phyloP scores from a whole-genome alignment of 1,284 basidiomycete species.

The Anthracocystis panici-leucophaei region DNA sequence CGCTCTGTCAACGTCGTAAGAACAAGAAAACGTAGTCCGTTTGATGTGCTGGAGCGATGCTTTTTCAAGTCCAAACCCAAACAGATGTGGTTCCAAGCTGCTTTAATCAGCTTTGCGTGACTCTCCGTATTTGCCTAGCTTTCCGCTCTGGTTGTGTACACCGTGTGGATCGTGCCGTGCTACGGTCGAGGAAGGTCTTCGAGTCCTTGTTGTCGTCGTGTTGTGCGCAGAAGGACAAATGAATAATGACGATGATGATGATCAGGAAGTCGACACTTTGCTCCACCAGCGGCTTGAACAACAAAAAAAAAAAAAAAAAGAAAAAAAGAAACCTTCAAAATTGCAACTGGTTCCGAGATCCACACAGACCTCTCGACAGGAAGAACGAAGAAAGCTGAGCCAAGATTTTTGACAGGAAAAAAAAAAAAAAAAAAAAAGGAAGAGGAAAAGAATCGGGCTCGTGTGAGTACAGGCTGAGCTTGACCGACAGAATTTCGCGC shows the following conservation, averaged over 20 bases:
- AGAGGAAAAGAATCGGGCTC: background rate
- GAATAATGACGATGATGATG: conserved; percentile 12
- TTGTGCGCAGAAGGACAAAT: background rate
- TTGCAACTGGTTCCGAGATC: conserved; percentile 5
- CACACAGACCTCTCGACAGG: conserved; percentile 1
- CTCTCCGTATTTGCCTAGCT: too few relatives aligned
- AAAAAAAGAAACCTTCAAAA: too few relatives aligned
- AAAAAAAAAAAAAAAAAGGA: too few relatives aligned
- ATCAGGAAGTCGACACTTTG: conserved; percentile 17
- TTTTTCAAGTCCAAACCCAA: too few relatives aligned
- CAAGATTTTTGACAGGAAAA: conserved; percentile 1
- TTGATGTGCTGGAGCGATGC: too few relatives aligned
- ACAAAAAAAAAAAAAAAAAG: background rate
- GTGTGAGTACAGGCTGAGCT: background rate
- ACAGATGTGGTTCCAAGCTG: too few relatives aligned
- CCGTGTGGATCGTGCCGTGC: too few relatives aligned
- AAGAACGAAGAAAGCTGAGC: conserved; percentile 14
- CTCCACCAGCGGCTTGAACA: conserved; percentile 3
- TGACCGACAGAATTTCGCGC: background rate
- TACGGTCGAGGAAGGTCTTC: background rate
- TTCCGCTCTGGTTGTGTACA: too few relatives aligned
- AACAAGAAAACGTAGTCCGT: too few relatives aligned
- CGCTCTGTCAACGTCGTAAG: too few relatives aligned
- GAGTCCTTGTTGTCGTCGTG: background rate
- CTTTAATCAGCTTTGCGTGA: too few relatives aligned